Evolutionary conservation across 176 grass and related monocot genomes (phyloP).

Genomic region (Panicum miliaceum): DNA sequence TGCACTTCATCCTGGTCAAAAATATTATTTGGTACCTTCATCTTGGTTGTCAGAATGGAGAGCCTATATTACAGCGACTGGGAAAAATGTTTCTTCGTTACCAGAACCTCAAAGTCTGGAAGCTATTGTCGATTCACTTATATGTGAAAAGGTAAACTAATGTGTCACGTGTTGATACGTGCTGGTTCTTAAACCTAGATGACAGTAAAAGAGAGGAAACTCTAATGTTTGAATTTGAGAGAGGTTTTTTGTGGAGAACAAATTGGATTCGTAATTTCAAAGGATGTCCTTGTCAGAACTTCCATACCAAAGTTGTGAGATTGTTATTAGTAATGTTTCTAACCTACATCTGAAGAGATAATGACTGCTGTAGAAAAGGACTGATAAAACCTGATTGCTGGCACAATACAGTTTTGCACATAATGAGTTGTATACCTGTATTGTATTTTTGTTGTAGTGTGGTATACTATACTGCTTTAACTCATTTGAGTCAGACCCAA

Average conservation of each 20-base stretch:
- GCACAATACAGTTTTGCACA: slow-evolving; percentile 8
- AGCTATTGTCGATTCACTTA: slow-evolving; percentile 68
- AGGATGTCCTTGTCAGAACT: background rate
- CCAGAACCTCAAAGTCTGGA: slow-evolving; percentile 79
- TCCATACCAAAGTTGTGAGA: slow-evolving; percentile 11
- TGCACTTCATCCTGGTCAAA: slow-evolving; percentile 65
- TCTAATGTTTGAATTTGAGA: slow-evolving; percentile 26
- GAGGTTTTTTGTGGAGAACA: slow-evolving; percentile 4
- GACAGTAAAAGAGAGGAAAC: background rate
- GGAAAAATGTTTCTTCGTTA: slow-evolving; percentile 82
- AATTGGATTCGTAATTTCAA: background rate
- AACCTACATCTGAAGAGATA: slow-evolving; percentile 3
- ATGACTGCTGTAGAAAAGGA: background rate
- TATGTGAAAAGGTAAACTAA: slow-evolving; percentile 87
- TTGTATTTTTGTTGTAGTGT: slow-evolving; percentile 18
- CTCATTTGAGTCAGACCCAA: slow-evolving; percentile 1
- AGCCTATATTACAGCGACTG: slow-evolving; percentile 86
- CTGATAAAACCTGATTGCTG: background rate
- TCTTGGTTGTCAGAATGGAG: slow-evolving; percentile 92
- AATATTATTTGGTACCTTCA: slow-evolving; percentile 84
- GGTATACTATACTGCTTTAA: slow-evolving; percentile 16
- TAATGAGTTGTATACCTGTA: slow-evolving; percentile 10
- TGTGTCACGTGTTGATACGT: background rate
- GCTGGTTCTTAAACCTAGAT: slow-evolving; percentile 9
- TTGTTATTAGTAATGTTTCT: slow-evolving; percentile 32